phyloP scores from a whole-genome alignment of 2,329 filamentous ascomycete species.

The Amylocarpus encephaloides region DNA sequence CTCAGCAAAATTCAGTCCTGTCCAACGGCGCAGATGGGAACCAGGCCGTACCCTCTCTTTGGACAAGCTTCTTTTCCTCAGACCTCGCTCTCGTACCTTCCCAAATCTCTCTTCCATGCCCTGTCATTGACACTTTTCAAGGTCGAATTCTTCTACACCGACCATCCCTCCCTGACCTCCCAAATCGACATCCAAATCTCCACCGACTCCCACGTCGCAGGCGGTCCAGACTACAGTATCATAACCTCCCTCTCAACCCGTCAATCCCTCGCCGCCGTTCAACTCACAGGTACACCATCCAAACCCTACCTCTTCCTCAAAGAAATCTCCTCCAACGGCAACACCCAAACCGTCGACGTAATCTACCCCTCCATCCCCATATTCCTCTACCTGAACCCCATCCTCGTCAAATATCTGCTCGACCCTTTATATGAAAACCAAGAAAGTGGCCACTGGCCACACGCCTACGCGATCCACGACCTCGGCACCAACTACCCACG shows the following conservation, averaged over 20 bases:
- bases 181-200: constrained; percentile 67
- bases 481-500: constrained; percentile 64
- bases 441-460: constrained; percentile 60
- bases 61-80: constrained; percentile 66
- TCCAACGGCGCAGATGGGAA: constrained; percentile 38
- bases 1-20: constrained; percentile 24
- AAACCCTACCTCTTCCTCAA: constrained; percentile 77
- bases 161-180: constrained; percentile 58
- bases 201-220: constrained; percentile 58
- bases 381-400: constrained; percentile 72
- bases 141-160: constrained; percentile 68
- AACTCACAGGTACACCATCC: constrained; percentile 62
- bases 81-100: constrained; percentile 47
- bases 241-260: constrained; percentile 74
- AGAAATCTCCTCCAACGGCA: constrained; percentile 83
- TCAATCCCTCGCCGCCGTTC: constrained; percentile 71
- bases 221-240: constrained; percentile 66
- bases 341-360: constrained; percentile 82
- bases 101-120: neutral
- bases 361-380: constrained; percentile 81
- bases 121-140: constrained; percentile 31
- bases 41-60: constrained; percentile 65
- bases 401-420: constrained; percentile 50
- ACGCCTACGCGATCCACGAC: constrained; percentile 67
- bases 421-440: constrained; percentile 63